A percentile compares a stretch with the other conserved stretches of the same genome.
phyloP scores from a whole-genome alignment of 2,329 filamentous ascomycete genomes.

The Furcasterigmium furcatum region DNA sequence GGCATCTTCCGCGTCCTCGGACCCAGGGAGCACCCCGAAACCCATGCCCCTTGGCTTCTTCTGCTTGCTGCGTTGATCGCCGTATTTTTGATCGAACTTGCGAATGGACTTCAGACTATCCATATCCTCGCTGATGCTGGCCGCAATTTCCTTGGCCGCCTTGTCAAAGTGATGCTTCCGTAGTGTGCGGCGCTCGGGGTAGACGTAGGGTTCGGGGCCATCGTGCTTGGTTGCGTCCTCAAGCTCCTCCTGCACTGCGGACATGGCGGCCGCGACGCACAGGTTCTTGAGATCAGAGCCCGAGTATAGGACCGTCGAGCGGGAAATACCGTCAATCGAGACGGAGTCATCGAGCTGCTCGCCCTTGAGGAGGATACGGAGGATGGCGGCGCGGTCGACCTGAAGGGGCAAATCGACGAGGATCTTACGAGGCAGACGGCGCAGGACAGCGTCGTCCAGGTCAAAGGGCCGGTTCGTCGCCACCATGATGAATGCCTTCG shows the following conservation, averaged over 20 bases:
- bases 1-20: conserved; percentile 38
- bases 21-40: conserved; percentile 47
- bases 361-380: conserved; percentile 67
- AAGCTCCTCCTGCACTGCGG: conserved; percentile 73
- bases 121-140: conserved; percentile 95
- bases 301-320: conserved; percentile 72
- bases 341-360: conserved; percentile 62
- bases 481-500: conserved; percentile 90
- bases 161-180: conserved; percentile 73
- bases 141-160: conserved; percentile 83
- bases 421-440: conserved; percentile 70
- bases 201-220: conserved; percentile 46
- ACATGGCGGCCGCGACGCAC: conserved; percentile 75
- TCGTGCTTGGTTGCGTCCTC: conserved; percentile 30
- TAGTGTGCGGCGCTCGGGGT: conserved; percentile 68
- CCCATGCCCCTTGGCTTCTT: conserved; percentile 51
- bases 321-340: conserved; percentile 59
- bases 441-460: conserved; percentile 81
- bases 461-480: conserved; percentile 95
- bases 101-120: conserved; percentile 77
- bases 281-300: conserved; percentile 83
- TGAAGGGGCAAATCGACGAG: conserved; percentile 71
- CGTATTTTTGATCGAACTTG: conserved; percentile 95
- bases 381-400: conserved; percentile 63
- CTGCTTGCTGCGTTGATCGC: conserved; percentile 68